Percentiles rank a stretch among this genome's conserved stretches.
phyloP scores from a whole-genome alignment of 768 basidiomycete genomes.

The Trametes maxima region DNA sequence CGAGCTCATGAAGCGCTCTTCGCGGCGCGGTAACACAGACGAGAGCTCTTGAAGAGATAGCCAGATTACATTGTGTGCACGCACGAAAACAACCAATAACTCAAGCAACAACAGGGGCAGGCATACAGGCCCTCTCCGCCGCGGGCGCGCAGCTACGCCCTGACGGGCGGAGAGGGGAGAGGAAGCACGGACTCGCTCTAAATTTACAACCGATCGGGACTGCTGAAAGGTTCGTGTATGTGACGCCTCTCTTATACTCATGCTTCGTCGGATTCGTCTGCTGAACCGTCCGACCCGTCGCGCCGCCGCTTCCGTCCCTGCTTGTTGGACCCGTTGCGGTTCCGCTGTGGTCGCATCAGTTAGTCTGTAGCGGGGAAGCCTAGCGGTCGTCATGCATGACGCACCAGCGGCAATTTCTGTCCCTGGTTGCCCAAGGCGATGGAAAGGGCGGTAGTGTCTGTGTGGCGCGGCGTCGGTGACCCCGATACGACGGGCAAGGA shows the following conservation, averaged over 20 bases:
- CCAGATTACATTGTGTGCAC: slow-evolving; percentile 20
- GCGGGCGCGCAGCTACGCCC: too few species aligned
- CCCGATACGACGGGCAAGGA: slow-evolving; percentile 17
- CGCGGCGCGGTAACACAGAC: slow-evolving; percentile 8
- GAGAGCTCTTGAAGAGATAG: slow-evolving; percentile 17
- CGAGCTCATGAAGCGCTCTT: slow-evolving; percentile 24
- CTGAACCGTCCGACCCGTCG: slow-evolving; percentile 64
- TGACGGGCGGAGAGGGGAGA: not conserved
- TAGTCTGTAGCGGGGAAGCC: slow-evolving; percentile 23
- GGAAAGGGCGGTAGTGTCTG: slow-evolving; percentile 87
- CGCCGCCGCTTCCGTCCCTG: slow-evolving; percentile 56
- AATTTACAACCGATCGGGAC: slow-evolving; percentile 19
- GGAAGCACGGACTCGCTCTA: slow-evolving; percentile 12
- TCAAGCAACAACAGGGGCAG: slow-evolving; percentile 9
- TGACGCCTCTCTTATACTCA: slow-evolving; percentile 23
- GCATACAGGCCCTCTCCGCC: slow-evolving; percentile 12
- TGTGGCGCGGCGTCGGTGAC: slow-evolving; percentile 1
- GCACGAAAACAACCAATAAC: slow-evolving; percentile 22
- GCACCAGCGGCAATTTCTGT: slow-evolving; percentile 83
- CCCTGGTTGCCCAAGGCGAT: slow-evolving; percentile 90
- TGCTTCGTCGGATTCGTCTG: slow-evolving; percentile 67
- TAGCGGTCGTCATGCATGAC: slow-evolving; percentile 35
- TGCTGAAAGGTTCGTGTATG: slow-evolving; percentile 5
- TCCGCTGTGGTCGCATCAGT: slow-evolving; percentile 53
- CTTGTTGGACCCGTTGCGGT: slow-evolving; percentile 76